Conservation (phyloP, 371 early-diverging fungal genomes). For the Actinomucor elegans region DNA sequence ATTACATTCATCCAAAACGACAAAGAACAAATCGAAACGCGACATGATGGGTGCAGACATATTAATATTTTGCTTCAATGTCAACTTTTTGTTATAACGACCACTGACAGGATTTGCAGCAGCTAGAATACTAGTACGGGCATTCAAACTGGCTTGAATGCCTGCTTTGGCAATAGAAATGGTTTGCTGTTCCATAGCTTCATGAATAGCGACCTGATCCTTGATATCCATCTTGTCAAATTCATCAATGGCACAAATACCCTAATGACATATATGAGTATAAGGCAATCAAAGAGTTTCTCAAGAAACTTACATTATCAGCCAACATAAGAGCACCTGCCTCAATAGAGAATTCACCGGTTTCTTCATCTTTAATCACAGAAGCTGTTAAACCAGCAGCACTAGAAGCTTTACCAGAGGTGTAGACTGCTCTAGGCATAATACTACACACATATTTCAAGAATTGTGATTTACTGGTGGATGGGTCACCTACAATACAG, state of each 20-base stretch:
- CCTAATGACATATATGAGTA: constrained; percentile 46
- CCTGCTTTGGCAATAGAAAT: constrained; percentile 99
- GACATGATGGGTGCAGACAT: constrained; percentile 99
- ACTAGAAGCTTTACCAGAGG: constrained; percentile 98
- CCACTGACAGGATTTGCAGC: constrained; percentile 99
- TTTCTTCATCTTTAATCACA: constrained; percentile 98
- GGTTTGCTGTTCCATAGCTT: constrained; percentile 99
- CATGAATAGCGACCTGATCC: constrained; percentile 99
- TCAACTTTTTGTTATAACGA: constrained; percentile 93
- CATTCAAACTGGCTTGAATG: constrained; percentile 98
- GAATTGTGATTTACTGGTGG: constrained; percentile 98
- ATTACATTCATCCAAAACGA: constrained; percentile 96
- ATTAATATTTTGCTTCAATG: constrained; percentile 96
- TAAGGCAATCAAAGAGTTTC: too few species aligned
- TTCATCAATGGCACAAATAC: constrained; percentile 99
- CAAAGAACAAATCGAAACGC: constrained; percentile 99
- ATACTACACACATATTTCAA: constrained; percentile 89
- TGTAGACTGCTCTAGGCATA: constrained; percentile 94
- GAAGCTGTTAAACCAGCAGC: constrained; percentile 99
- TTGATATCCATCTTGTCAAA: constrained; percentile 99
- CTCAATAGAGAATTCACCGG: constrained; percentile 99
- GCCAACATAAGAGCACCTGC: constrained; percentile 99
- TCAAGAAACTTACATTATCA: constrained; percentile 80
- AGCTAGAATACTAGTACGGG: constrained; percentile 97
- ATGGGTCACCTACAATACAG: constrained; percentile 98